Evolutionary conservation across 805 yeast genomes (phyloP).

Genomic region (Dipodascus albidus): DNA sequence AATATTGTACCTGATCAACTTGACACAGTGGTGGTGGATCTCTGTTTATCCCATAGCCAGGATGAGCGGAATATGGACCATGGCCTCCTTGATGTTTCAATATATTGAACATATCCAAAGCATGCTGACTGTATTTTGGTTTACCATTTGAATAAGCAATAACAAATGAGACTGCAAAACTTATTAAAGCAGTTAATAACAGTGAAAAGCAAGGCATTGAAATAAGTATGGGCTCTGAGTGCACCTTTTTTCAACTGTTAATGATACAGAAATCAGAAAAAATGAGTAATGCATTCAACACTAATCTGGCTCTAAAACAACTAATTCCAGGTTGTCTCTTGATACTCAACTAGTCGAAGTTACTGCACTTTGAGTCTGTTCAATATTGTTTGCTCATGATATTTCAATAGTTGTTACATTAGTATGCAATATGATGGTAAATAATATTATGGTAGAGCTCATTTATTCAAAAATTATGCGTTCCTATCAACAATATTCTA

Average conservation of each 20-base stretch:
- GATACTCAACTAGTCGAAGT: too few relatives aligned
- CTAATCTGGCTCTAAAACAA: too few relatives aligned
- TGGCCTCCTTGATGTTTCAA: constrained; percentile 37
- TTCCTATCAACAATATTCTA: too few relatives aligned
- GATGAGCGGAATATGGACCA: constrained; percentile 40
- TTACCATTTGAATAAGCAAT: background rate
- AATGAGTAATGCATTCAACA: background rate
- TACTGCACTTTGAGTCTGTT: too few relatives aligned
- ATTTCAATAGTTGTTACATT: too few relatives aligned
- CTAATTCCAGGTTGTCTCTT: too few relatives aligned
- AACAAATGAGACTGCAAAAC: background rate
- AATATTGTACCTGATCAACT: constrained; percentile 42
- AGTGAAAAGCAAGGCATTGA: background rate
- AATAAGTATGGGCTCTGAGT: background rate
- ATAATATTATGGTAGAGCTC: too few relatives aligned
- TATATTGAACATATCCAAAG: constrained; percentile 35
- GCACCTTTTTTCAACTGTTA: too few relatives aligned
- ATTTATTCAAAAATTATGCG: too few relatives aligned
- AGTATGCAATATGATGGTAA: too few relatives aligned
- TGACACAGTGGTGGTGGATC: constrained; percentile 40
- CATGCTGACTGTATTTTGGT: constrained; percentile 9
- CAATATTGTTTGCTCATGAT: too few relatives aligned
- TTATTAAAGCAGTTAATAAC: background rate
- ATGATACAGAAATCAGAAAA: background rate
- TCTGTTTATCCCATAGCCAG: constrained; percentile 41